Percentiles rank a stretch among this genome's conserved stretches.
Conservation (phyloP, 176 grass and related monocot genomes). For the Carex parvula region DNA sequence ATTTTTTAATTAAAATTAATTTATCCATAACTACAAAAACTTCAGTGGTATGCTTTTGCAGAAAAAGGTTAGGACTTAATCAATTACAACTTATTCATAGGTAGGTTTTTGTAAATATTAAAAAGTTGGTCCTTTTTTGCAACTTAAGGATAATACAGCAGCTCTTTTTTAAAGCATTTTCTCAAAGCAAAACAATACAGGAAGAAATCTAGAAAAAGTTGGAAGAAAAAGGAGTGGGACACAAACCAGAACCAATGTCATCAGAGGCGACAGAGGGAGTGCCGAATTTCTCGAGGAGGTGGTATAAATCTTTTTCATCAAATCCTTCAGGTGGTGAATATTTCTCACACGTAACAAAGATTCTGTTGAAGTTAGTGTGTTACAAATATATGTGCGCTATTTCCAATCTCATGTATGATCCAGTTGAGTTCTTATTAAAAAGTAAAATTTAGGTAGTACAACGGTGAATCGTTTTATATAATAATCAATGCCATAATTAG, state of each 20-base stretch:
- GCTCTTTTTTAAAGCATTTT: background rate
- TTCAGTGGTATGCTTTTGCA: background rate
- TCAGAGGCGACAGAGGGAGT: conserved; percentile 54
- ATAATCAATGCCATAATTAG: background rate
- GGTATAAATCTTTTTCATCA: conserved; percentile 75
- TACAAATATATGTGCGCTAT: background rate
- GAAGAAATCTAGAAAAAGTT: background rate
- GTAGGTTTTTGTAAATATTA: background rate
- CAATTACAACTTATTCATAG: background rate
- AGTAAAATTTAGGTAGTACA: background rate
- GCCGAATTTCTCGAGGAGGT: conserved; percentile 81
- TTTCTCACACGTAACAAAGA: conserved; percentile 91
- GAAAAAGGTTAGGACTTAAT: background rate
- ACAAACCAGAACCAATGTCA: conserved; percentile 21
- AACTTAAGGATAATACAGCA: background rate
- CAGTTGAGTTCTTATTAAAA: background rate
- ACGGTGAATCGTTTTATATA: background rate
- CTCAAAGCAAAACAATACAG: background rate
- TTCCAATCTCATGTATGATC: background rate
- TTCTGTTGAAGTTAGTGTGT: conserved; percentile 42
- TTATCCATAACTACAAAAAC: background rate
- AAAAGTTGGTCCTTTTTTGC: background rate
- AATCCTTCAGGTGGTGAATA: conserved; percentile 86
- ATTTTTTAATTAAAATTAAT: background rate
- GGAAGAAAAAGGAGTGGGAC: background rate